phyloP scores from a whole-genome alignment of 1,284 basidiomycete genomes.

The Melampsora occidentalis region DNA sequence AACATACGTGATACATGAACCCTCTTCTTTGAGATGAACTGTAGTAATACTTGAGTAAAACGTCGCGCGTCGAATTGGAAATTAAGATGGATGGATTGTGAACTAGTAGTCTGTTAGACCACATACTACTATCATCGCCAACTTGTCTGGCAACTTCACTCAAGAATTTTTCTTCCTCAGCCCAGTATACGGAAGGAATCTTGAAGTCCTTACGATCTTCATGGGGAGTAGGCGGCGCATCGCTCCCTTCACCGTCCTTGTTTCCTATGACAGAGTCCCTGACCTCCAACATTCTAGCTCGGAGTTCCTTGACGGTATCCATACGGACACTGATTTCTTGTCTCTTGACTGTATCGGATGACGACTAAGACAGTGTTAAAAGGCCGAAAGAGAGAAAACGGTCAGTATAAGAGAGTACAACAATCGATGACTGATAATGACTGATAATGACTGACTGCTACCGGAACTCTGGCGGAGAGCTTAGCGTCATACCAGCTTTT shows the following conservation, averaged over 20 bases:
- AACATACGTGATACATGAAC: constrained; percentile 71
- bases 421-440: neutral
- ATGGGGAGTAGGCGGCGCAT: neutral
- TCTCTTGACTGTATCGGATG: constrained; percentile 30
- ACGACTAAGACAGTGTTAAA: neutral
- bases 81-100: constrained; percentile 82
- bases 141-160: constrained; percentile 42
- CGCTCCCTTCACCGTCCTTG: neutral
- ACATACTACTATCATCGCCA: constrained; percentile 53
- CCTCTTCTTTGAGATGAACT: constrained; percentile 70
- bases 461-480: constrained; percentile 10
- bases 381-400: too few species aligned
- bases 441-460: neutral
- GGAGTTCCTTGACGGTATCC: constrained; percentile 29
- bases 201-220: constrained; percentile 7
- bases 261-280: neutral
- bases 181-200: constrained; percentile 6
- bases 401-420: neutral
- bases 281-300: constrained; percentile 19
- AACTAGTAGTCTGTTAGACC: constrained; percentile 85
- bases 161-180: constrained; percentile 36
- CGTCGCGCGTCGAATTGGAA: constrained; percentile 73
- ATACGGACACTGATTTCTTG: constrained; percentile 34
- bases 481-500: constrained; percentile 17
- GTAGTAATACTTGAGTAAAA: constrained; percentile 85